phyloP scores from a whole-genome alignment of 2,329 filamentous ascomycete species.

The Bipolaris oryzae region DNA sequence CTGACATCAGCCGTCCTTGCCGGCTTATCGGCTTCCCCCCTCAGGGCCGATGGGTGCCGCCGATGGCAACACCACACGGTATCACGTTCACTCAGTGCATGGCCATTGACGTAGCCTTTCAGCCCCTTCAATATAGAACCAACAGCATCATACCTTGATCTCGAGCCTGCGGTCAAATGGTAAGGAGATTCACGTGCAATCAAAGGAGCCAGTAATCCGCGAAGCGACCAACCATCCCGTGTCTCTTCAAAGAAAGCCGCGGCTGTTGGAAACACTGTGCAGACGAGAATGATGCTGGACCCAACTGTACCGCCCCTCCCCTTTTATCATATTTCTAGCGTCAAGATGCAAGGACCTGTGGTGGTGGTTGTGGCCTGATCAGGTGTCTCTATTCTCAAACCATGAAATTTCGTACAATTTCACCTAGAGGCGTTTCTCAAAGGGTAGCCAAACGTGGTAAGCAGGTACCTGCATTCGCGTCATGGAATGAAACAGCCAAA shows the following conservation, averaged over 20 bases:
- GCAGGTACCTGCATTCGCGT: constrained; percentile 1
- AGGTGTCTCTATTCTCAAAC: not conserved
- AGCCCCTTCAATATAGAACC: constrained; percentile 9
- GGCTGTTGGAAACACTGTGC: constrained; percentile 5
- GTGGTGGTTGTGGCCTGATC: not conserved
- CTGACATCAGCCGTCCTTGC: constrained; percentile 5
- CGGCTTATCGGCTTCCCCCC: not conserved
- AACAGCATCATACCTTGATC: constrained; percentile 1
- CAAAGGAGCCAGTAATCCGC: constrained; percentile 10
- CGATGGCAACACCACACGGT: constrained; percentile 13
- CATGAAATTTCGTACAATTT: not conserved
- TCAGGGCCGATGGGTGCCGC: not conserved
- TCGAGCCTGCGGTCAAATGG: constrained; percentile 1
- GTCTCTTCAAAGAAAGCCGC: not conserved
- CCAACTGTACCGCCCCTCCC: not conserved
- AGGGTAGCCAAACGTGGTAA: not conserved
- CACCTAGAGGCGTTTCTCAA: not conserved
- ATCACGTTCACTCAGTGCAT: constrained; percentile 16
- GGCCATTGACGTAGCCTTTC: constrained; percentile 1
- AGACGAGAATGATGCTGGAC: constrained; percentile 1
- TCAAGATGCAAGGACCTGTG: not conserved
- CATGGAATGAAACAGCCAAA: not conserved
- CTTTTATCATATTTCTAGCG: not conserved
- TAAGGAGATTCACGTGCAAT: constrained; percentile 8
- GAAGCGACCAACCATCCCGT: constrained; percentile 5